Base-by-base conservation (phyloP, 177 flowering plant species). In the Vitis hybrid region DNA sequence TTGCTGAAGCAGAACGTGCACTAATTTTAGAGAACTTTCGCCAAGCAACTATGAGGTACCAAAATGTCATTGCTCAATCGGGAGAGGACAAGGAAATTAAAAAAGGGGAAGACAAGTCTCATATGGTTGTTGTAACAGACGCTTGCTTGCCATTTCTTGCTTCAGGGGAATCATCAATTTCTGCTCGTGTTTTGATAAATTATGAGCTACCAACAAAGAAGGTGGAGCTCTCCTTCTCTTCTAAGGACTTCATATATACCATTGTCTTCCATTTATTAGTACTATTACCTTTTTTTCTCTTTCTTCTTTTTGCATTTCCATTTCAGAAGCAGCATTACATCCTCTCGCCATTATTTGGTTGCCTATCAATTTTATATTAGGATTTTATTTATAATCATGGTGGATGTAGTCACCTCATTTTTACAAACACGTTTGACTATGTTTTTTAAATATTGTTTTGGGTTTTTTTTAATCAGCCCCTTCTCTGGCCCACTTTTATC, bases 181-280 rank as follows among this genome's bases (percentile, higher is more conserved):
- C 85, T 66, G 92, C 97, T 68, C 91, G 85, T 61, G 79, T 93
- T 70, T 69, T 93, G 74, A 91, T 95, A 67, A 93, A 93, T 73
- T 93, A 85, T 64, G 99, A 90, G 80, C 71, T 95, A 40, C 99
- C 99, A 8, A 52, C 86, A 57, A 95, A 91, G 82, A 93, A 93
- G 97, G 99, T 94, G 64, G 6, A 18, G 35, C 49, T 56, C 30
- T 14, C 27, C 30, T 76, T 2, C 27, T 32, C 35, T 11, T 12
- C 27, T 58, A 17, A 40, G 46, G 8, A 40, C 46, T 40, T 40
- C 46, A 40, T 40, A 40, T 40, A 5, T 5, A 40, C 46, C 46
- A 7, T 17, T 17, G 3, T 17, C 60, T 17, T 10, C 8, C 9
- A 14, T 17, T 17, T n/a, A n/a, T 56, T 56, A 18, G 18, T 56